Evolutionary conservation across 2,329 filamentous ascomycete species (phyloP), one percentile per base, ranked within the genome.

Genomic region (Penicillium frequentans): DNA sequence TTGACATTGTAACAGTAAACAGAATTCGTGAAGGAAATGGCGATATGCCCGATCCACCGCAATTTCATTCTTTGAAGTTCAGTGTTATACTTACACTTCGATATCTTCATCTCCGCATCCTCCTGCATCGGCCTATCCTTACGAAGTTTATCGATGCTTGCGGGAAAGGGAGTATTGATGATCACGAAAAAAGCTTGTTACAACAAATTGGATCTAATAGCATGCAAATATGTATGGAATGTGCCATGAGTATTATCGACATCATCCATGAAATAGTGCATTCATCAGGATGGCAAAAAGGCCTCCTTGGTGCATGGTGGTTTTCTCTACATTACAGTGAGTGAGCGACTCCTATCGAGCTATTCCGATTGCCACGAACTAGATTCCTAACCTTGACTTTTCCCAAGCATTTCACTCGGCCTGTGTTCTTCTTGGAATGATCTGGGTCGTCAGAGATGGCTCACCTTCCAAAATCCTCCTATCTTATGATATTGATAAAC

Each of bases 21-120:
- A 19, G 9, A 19, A 19, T 39, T 19, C 35, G 35, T 11, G 35
- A 39, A n/a, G n/a, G 3, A 4, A 19, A 39, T 39, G n/a, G n/a
- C 35, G 35, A 39, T 9, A 39, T 39, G 35, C 35, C 35, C 16
- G 35, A 39, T 19, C 35, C 8, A 5, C 35, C 35, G 8, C 35
- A 19, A 7, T 39, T 39, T n/a, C 5, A 52, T 54, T 62, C 35
- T 26, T 63, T 55, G 56, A 74, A 62, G 60, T 75, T 81, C 39
- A 70, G 72, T 3, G 68, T 81, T 7, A 76, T 83, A 3, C 66
- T 81, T 0, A 74, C 73, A 0, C 57, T 80, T 14, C 70, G 78
- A 19, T 77, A 76, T 57, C 69, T 72, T 23, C 77, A 80, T 55
- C 60, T 77, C 4, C 72, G 73, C 3, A 70, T 79, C 5, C 69